phyloP scores from a whole-genome alignment of 1,284 basidiomycete genomes.

The Tranzscheliella williamsii region DNA sequence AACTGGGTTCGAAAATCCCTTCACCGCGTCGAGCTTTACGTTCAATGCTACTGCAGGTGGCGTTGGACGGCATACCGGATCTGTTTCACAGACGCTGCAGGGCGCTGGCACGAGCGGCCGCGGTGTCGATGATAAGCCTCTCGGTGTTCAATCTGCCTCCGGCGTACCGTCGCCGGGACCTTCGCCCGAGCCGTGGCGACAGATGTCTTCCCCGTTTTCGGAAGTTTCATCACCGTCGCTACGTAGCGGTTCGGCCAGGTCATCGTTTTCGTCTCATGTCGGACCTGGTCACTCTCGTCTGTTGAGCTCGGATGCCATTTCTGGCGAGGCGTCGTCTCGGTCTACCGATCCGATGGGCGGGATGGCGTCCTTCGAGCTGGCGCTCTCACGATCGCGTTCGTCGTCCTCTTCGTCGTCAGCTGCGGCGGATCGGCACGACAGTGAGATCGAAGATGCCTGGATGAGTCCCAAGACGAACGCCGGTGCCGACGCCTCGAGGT shows the following conservation, averaged over 20 bases:
- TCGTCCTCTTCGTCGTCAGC: conserved; percentile 2
- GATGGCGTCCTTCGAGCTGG: conserved; percentile 27
- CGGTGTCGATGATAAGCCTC: no score
- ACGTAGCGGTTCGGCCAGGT: conserved; percentile 28
- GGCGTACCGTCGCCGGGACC: neutral
- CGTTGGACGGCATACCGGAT: neutral
- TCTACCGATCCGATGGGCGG: conserved; percentile 16
- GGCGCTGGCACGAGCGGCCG: no score
- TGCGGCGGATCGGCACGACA: neutral
- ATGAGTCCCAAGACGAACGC: neutral
- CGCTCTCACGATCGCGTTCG: conserved; percentile 2
- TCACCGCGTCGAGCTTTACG: conserved; percentile 19
- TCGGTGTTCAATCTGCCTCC: no score
- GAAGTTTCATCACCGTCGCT: conserved; percentile 30
- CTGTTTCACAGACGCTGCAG: no score
- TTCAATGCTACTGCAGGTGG: conserved; percentile 10
- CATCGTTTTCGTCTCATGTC: conserved; percentile 23
- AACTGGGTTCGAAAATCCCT: conserved; percentile 23
- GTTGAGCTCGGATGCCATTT: no score
- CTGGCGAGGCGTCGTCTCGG: no score
- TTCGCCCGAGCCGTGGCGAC: conserved; percentile 19
- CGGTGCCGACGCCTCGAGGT: conserved; percentile 9
- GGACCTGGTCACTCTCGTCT: conserved; percentile 18
- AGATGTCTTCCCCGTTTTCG: conserved; percentile 31
- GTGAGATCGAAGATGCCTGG: no score